Conservation (phyloP, 441 rosid species). For the Breynia disticha region DNA sequence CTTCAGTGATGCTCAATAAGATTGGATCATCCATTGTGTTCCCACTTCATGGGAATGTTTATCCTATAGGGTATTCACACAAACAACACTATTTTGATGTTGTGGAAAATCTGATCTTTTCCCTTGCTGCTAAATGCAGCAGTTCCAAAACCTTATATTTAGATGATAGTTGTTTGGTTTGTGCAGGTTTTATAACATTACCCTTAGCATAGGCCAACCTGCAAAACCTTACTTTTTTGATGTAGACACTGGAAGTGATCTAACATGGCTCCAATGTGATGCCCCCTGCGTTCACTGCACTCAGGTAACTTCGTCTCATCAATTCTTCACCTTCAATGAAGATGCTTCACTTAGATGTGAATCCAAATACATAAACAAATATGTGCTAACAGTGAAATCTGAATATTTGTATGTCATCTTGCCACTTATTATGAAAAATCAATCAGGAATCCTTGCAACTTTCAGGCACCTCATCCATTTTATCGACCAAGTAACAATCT, state of each 20-base stretch:
- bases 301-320: conserved; percentile 31
- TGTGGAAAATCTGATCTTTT: too few species aligned
- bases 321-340: not conserved
- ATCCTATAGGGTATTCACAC: conserved; percentile 54
- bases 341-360: not conserved
- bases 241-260: conserved; percentile 89
- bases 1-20: conserved; percentile 26
- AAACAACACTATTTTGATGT: too few species aligned
- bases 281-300: conserved; percentile 55
- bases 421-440: not conserved
- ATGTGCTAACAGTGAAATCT: not conserved
- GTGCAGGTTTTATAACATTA: conserved; percentile 62
- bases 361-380: too few species aligned
- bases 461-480: conserved; percentile 81
- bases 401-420: not conserved
- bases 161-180: not conserved
- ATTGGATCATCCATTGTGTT: conserved; percentile 58
- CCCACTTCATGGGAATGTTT: conserved; percentile 62
- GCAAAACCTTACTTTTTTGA: conserved; percentile 81
- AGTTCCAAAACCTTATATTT: too few species aligned
- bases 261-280: conserved; percentile 93
- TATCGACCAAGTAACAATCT: conserved; percentile 63
- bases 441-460: not conserved
- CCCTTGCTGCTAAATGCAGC: too few species aligned
- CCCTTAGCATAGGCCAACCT: conserved; percentile 62